Conservation (phyloP, 2,329 filamentous ascomycete species). For the Exophiala lecanii-corni region DNA sequence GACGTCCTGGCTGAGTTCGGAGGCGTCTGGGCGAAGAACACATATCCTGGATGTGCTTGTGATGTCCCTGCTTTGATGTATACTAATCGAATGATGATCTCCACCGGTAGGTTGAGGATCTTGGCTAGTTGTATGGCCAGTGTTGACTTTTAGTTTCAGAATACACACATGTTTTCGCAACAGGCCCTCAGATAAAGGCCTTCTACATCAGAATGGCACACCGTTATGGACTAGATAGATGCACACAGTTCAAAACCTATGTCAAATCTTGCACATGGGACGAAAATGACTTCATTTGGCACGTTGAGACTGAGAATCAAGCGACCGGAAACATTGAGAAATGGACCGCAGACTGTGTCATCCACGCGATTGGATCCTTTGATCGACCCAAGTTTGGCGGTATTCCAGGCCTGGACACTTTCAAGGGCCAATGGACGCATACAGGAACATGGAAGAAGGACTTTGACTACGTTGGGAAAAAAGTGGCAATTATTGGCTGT, state of each 20-base stretch:
- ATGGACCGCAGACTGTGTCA: conserved; percentile 12
- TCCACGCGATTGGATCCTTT: conserved; percentile 9
- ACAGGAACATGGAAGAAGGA: conserved; percentile 9
- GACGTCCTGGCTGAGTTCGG: conserved; percentile 8
- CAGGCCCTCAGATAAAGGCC: conserved; percentile 6
- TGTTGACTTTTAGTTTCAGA: conserved; percentile 4
- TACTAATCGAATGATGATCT: too few relatives aligned
- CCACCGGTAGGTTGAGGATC: too few relatives aligned
- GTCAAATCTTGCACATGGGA: conserved; percentile 16
- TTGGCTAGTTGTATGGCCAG: too few relatives aligned
- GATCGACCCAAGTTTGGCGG: conserved; percentile 13
- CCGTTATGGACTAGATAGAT: conserved; percentile 6
- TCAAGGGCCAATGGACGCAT: conserved; percentile 7
- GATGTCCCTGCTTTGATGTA: conserved; percentile 19
- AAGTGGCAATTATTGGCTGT: conserved; percentile 13
- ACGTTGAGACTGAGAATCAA: conserved; percentile 8
- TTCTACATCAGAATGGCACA: conserved; percentile 8
- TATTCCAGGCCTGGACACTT: conserved; percentile 10
- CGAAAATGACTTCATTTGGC: conserved; percentile 11
- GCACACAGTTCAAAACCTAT: conserved; percentile 8
- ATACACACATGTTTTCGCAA: conserved; percentile 10
- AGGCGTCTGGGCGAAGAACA: conserved; percentile 16
- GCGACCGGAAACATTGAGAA: conserved; percentile 8
- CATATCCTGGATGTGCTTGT: conserved; percentile 15
- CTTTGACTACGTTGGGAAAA: neutral